Evolutionary conservation across 192 early-diverging fungal genomes (phyloP).

Genomic region (Lunasporangiospora selenospora): DNA sequence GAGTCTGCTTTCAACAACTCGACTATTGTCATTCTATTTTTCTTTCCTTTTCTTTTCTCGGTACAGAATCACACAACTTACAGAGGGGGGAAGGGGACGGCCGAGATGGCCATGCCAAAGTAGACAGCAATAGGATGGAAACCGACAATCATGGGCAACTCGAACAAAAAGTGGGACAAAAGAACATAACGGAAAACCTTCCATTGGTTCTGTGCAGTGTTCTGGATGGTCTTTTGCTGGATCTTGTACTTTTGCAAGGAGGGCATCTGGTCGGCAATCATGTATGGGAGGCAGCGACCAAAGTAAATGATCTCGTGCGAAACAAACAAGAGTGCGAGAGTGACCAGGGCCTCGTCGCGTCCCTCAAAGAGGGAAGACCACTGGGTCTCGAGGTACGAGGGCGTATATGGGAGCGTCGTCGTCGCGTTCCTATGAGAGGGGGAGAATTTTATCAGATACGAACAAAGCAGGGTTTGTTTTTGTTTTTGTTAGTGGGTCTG

Average conservation of each 20-base stretch:
- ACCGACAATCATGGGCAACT: constrained; percentile 87
- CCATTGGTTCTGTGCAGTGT: constrained; percentile 71
- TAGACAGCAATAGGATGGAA: constrained; percentile 86
- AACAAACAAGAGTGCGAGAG: constrained; percentile 77
- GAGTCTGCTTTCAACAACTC: neutral
- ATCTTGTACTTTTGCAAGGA: constrained; percentile 89
- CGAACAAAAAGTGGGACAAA: constrained; percentile 78
- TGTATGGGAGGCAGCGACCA: constrained; percentile 89
- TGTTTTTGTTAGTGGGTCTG: too few relatives aligned
- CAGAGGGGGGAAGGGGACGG: constrained; percentile 84
- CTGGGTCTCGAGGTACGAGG: constrained; percentile 57
- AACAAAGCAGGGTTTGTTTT: too few relatives aligned
- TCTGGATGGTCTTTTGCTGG: constrained; percentile 77
- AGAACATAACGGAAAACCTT: constrained; percentile 77
- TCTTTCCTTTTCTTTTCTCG: too few relatives aligned
- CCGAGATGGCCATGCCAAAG: constrained; percentile 85
- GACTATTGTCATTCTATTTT: too few relatives aligned
- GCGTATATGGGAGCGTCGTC: constrained; percentile 26
- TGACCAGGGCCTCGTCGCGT: constrained; percentile 73
- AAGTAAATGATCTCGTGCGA: constrained; percentile 95
- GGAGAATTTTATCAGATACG: too few relatives aligned
- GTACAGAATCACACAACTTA: too few relatives aligned
- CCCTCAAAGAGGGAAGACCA: constrained; percentile 73
- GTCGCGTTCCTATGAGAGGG: constrained; percentile 21
- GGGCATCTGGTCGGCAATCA: constrained; percentile 86